These are phyloP conservation scores for Pisolithus tinctorius DNA, from an alignment of 768 basidiomycete genomes.

Conservation along the genomic window DNA sequence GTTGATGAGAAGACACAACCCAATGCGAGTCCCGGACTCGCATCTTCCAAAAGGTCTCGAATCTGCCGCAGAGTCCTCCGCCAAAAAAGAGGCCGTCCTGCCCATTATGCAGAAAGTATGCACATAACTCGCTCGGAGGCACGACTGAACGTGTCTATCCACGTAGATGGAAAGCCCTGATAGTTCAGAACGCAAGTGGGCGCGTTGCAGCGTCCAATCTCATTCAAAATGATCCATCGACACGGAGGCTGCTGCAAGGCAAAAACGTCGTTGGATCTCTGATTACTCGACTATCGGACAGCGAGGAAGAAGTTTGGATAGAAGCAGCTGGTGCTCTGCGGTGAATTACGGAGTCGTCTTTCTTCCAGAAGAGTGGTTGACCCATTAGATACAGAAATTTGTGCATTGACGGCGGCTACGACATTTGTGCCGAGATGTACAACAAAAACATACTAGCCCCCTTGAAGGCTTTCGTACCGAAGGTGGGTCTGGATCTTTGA, in stretches of 20 bases:
- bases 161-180: constrained; percentile 71
- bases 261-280: constrained; percentile 85
- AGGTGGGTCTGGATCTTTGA: constrained; percentile 37
- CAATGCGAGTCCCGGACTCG: constrained; percentile 88
- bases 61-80: constrained; percentile 63
- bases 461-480: constrained; percentile 68
- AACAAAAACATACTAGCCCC: constrained; percentile 89
- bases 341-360: constrained; percentile 36
- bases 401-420: constrained; percentile 91
- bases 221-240: constrained; percentile 92
- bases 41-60: constrained; percentile 81
- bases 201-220: constrained; percentile 94
- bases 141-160: constrained; percentile 1
- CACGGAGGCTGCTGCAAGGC: constrained; percentile 80
- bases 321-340: constrained; percentile 86
- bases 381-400: constrained; percentile 57
- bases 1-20: constrained; percentile 82
- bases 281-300: constrained; percentile 83
- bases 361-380: not conserved
- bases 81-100: constrained; percentile 71
- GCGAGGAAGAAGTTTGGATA: constrained; percentile 83
- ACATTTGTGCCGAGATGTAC: constrained; percentile 95
- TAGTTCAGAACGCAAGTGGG: constrained; percentile 83
- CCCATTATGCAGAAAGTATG: constrained; percentile 87
- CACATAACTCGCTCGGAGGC: not conserved